Conservation (phyloP, 768 basidiomycete species). For the Rhizopogon salebrosus region DNA sequence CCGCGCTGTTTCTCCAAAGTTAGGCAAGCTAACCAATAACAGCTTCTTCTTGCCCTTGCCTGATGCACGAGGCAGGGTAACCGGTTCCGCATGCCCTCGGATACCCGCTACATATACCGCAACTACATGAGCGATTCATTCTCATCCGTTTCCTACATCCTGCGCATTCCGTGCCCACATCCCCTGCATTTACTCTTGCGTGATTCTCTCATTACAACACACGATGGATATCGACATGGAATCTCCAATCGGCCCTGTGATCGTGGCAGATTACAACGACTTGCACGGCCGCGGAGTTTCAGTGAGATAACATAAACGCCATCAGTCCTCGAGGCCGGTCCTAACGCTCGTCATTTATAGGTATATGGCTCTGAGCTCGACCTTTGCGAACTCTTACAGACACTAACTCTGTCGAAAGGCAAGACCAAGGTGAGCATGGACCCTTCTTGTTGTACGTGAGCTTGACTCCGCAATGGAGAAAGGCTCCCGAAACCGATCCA, state of each 20-base stretch:
- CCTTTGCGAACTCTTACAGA: slow-evolving; percentile 48
- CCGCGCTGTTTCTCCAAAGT: neutral
- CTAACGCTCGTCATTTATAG: slow-evolving; percentile 7
- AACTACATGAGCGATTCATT: neutral
- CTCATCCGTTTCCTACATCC: slow-evolving; percentile 11
- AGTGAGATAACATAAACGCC: slow-evolving; percentile 12
- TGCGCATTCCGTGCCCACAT: neutral
- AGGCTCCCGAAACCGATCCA: slow-evolving; percentile 21
- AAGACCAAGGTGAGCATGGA: slow-evolving; percentile 25
- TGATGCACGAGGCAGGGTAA: slow-evolving; percentile 24
- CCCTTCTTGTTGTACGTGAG: neutral
- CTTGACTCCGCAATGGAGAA: slow-evolving; percentile 21
- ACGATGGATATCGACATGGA: slow-evolving; percentile 31
- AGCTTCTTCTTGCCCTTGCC: slow-evolving; percentile 7
- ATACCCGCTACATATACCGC: slow-evolving; percentile 21
- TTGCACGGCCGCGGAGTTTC: slow-evolving; percentile 14
- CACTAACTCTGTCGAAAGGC: slow-evolving; percentile 41
- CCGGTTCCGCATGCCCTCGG: slow-evolving; percentile 21
- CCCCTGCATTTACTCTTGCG: neutral
- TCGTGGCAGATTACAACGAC: slow-evolving; percentile 17
- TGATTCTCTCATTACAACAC: neutral
- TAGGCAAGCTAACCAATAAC: neutral
- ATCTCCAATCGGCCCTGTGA: slow-evolving; percentile 24
- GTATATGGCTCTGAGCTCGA: slow-evolving; percentile 33
- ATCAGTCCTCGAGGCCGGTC: slow-evolving; percentile 1